Percentiles rank a stretch among this genome's conserved stretches.
Evolutionary conservation across 1,284 basidiomycete genomes (phyloP).

Genomic region (Ganoderma lucidum): DNA sequence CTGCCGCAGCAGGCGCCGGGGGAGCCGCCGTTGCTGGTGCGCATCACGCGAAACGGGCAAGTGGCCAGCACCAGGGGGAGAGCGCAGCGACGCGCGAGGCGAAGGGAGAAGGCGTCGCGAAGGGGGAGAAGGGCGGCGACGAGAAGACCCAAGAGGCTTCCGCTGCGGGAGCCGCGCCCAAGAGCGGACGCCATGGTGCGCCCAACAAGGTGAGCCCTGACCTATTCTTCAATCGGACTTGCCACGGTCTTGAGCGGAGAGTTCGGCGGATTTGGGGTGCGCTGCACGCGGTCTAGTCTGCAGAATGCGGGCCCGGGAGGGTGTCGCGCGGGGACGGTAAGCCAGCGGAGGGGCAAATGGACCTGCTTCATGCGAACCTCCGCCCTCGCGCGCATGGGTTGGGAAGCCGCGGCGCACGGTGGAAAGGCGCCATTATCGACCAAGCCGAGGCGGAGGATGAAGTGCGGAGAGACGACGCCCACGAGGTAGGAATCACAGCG

Average conservation of each 20-base stretch:
- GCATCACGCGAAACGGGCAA: background rate
- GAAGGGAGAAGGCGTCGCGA: background rate
- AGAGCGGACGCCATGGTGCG: slow-evolving; percentile 10
- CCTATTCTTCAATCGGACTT: too few relatives aligned
- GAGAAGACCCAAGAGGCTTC: background rate
- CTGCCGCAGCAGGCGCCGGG: background rate
- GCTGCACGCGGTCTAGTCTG: background rate
- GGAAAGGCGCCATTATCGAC: slow-evolving; percentile 31
- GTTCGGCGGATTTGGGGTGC: background rate
- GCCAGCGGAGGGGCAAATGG: slow-evolving; percentile 27
- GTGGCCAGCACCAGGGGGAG: background rate
- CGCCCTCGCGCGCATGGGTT: slow-evolving; percentile 37
- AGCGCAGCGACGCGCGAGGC: background rate
- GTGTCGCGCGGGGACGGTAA: background rate
- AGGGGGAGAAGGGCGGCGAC: slow-evolving; percentile 3
- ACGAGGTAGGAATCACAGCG: background rate
- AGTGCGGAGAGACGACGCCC: slow-evolving; percentile 27
- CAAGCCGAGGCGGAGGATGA: slow-evolving; percentile 28
- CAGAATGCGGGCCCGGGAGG: background rate
- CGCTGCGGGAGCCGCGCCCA: background rate
- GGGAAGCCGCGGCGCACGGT: slow-evolving; percentile 34
- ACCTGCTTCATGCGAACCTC: slow-evolving; percentile 33
- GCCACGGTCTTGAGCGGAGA: slow-evolving; percentile 10
- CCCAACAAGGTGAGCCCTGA: slow-evolving; percentile 34
- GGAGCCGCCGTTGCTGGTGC: background rate